A percentile compares a stretch with the other conserved stretches of the same genome.
Evolutionary conservation across 2,329 filamentous ascomycete species (phyloP).

Genomic region (Amylocarpus encephaloides): DNA sequence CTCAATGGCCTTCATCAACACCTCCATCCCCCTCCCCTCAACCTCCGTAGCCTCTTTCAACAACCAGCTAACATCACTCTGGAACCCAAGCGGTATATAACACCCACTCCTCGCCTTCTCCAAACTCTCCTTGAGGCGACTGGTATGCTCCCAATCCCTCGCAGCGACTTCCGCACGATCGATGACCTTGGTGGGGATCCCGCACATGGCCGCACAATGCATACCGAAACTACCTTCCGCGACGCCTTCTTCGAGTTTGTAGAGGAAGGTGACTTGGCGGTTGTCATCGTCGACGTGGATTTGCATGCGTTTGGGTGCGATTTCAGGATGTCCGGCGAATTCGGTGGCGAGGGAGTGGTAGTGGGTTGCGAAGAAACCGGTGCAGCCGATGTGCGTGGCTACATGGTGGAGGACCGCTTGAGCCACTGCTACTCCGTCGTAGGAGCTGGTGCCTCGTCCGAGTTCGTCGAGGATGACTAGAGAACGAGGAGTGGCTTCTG

Average conservation of each 20-base stretch:
- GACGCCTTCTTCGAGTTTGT: slow-evolving; percentile 87
- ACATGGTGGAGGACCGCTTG: slow-evolving; percentile 97
- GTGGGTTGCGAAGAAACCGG: slow-evolving; percentile 96
- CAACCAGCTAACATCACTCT: slow-evolving; percentile 80
- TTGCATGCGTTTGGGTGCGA: slow-evolving; percentile 81
- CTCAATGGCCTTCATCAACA: slow-evolving; percentile 55
- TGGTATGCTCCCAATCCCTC: slow-evolving; percentile 91
- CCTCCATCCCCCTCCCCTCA: slow-evolving; percentile 47
- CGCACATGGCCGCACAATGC: slow-evolving; percentile 98
- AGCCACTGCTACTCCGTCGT: slow-evolving; percentile 93
- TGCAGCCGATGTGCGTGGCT: slow-evolving; percentile 83
- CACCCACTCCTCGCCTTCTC: slow-evolving; percentile 73
- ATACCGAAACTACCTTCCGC: slow-evolving; percentile 97
- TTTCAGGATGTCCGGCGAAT: slow-evolving; percentile 84
- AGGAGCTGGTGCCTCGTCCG: slow-evolving; percentile 87
- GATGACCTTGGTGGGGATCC: slow-evolving; percentile 77
- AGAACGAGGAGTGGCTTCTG: slow-evolving; percentile 87
- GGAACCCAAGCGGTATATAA: slow-evolving; percentile 76
- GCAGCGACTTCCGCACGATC: slow-evolving; percentile 83
- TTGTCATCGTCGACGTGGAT: slow-evolving; percentile 85
- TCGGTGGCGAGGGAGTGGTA: slow-evolving; percentile 92
- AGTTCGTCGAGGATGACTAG: slow-evolving; percentile 96
- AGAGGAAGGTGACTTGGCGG: slow-evolving; percentile 89
- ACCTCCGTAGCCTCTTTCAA: slow-evolving; percentile 48
- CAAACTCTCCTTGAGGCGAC: slow-evolving; percentile 78